A percentile compares a stretch with the other conserved stretches of the same genome.
Conservation (phyloP, 176 grass and related monocot genomes). For the Typha latifolia region DNA sequence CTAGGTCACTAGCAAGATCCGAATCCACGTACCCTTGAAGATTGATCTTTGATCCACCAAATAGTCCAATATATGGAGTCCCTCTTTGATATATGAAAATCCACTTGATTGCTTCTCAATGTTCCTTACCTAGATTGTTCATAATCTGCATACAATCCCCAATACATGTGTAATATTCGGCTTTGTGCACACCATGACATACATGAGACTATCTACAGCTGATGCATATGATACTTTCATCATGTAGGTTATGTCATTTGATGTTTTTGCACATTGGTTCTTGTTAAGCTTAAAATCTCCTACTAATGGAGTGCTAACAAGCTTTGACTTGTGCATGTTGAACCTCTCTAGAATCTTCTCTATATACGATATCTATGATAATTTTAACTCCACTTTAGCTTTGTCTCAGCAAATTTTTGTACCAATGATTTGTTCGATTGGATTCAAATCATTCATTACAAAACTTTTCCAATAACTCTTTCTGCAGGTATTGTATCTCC, state of each 20-base stretch:
- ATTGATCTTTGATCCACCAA: too few species aligned
- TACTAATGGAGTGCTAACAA: not conserved
- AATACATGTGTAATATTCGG: not conserved
- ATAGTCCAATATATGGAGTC: not conserved
- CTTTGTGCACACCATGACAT: constrained; percentile 4
- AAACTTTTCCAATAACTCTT: too few species aligned
- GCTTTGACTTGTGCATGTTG: constrained; percentile 10
- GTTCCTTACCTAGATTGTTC: not conserved
- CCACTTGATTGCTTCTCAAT: constrained; percentile 5
- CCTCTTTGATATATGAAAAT: not conserved
- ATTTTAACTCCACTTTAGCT: not conserved
- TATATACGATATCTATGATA: constrained; percentile 13
- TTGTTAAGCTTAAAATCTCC: constrained; percentile 9
- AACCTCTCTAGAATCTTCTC: constrained; percentile 8
- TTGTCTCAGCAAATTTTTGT: constrained; percentile 5
- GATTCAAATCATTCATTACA: too few species aligned
- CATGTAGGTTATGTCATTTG: not conserved
- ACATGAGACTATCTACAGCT: constrained; percentile 8
- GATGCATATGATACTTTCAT: not conserved
- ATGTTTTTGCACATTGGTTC: not conserved
- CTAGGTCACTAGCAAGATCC: too few species aligned
- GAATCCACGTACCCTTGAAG: too few species aligned
- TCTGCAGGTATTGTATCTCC: too few species aligned
- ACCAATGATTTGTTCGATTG: too few species aligned
- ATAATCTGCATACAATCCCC: not conserved